These are phyloP conservation scores for Pseudotsuga menziesii DNA, from an alignment of 75 land plant genomes.

Conservation along the genomic window DNA sequence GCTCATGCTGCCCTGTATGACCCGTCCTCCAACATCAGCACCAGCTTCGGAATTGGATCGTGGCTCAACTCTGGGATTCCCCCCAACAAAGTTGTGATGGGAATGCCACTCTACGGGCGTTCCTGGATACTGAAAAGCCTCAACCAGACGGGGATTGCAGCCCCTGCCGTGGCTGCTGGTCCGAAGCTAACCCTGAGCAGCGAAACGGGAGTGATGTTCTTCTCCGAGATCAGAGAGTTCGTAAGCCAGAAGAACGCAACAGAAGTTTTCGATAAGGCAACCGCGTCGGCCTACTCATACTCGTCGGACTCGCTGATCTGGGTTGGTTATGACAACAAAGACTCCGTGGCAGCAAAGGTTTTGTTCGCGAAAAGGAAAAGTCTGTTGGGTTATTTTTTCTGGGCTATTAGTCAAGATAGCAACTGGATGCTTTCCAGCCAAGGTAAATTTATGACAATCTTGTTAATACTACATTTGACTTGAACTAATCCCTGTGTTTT, in stretches of 20 bases:
- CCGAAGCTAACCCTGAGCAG: background rate
- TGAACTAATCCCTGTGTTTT: too few relatives aligned
- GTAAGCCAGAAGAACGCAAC: background rate
- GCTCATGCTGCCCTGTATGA: conserved; percentile 49
- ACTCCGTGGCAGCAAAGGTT: background rate
- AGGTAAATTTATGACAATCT: background rate
- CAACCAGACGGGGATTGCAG: too few relatives aligned
- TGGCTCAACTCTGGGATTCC: conserved; percentile 63
- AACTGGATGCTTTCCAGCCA: background rate
- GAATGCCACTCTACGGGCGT: conserved; percentile 59
- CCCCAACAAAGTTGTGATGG: conserved; percentile 37
- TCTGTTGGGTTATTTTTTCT: background rate
- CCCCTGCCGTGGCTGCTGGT: conserved; percentile 18
- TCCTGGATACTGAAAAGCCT: conserved; percentile 38
- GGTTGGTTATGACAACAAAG: conserved; percentile 6
- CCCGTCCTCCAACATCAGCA: conserved; percentile 28
- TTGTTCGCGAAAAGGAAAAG: background rate
- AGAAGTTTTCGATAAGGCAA: too few relatives aligned
- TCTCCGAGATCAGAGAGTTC: conserved; percentile 19
- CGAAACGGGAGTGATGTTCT: conserved; percentile 12
- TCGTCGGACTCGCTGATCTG: background rate
- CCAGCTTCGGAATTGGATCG: conserved; percentile 42
- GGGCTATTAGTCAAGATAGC: background rate
- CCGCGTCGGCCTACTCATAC: too few relatives aligned
- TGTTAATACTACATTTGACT: too few relatives aligned